These are phyloP conservation scores for Senecio squalidus DNA, from an alignment of 140 eudicot genomes.

Conservation along the genomic window DNA sequence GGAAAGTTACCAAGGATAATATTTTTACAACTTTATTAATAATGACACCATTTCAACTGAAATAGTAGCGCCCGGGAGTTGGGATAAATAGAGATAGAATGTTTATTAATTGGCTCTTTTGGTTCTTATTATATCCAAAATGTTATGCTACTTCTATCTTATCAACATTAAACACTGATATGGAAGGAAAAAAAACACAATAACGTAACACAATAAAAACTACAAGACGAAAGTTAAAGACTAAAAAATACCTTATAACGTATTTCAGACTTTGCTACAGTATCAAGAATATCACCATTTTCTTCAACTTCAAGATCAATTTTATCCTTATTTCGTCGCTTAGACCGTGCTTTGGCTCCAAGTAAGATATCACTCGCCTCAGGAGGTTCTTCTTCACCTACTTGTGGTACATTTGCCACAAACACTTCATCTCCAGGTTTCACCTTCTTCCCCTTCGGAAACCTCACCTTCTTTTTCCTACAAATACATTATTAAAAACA, in stretches of 20 bases:
- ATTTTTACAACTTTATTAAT: neutral
- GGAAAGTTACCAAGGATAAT: neutral
- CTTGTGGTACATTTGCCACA: conserved; percentile 15
- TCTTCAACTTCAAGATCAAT: conserved; percentile 49
- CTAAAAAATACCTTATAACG: conserved; percentile 51
- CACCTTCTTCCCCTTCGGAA: conserved; percentile 94
- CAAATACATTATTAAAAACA: conserved; percentile 8
- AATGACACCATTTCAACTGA: neutral
- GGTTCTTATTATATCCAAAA: neutral
- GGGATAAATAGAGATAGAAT: neutral
- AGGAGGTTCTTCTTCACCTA: conserved; percentile 31
- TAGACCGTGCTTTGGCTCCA: conserved; percentile 69
- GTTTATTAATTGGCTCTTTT: neutral
- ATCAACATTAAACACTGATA: neutral
- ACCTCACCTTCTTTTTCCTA: conserved; percentile 82
- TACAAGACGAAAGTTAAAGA: neutral
- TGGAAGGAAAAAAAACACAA: neutral
- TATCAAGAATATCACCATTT: conserved; percentile 37
- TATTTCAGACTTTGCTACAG: conserved; percentile 57
- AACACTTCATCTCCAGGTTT: conserved; percentile 49
- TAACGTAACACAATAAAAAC: conserved; percentile 1
- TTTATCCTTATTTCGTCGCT: conserved; percentile 36
- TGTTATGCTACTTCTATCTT: conserved; percentile 3
- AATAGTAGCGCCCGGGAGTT: neutral
- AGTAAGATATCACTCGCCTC: conserved; percentile 32